These are phyloP conservation scores for Penicillium sclerotiorum DNA, from an alignment of 2,329 filamentous ascomycete genomes.

Conservation along the genomic window DNA sequence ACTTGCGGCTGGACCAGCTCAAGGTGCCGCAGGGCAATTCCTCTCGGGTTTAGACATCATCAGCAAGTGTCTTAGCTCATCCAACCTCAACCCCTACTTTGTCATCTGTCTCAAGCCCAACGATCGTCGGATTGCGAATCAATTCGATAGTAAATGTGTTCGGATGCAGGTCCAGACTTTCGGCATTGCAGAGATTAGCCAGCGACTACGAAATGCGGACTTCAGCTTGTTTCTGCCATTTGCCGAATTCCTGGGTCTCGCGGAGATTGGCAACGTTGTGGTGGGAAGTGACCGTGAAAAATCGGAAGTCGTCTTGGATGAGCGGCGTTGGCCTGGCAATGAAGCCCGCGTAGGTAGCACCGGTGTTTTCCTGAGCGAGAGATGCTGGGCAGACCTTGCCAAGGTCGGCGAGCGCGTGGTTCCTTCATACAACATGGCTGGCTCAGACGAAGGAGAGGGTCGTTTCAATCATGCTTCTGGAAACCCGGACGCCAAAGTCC, in stretches of 20 bases:
- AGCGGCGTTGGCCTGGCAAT: conserved; percentile 88
- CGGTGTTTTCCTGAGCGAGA: conserved; percentile 91
- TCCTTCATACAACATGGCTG: conserved; percentile 62
- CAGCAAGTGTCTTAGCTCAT: conserved; percentile 78
- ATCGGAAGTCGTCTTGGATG: conserved; percentile 85
- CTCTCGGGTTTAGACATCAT: conserved; percentile 86
- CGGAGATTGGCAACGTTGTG: conserved; percentile 79
- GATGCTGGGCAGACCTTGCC: conserved; percentile 90
- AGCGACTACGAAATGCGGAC: conserved; percentile 86
- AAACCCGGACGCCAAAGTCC: conserved; percentile 56
- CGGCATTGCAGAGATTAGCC: conserved; percentile 95
- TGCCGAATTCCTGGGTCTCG: conserved; percentile 87
- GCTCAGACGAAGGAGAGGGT: conserved; percentile 61
- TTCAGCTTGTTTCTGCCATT: conserved; percentile 96
- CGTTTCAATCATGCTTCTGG: conserved; percentile 57
- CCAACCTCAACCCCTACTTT: conserved; percentile 90
- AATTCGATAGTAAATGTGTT: conserved; percentile 98
- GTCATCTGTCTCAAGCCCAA: conserved; percentile 98
- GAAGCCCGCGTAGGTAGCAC: conserved; percentile 90
- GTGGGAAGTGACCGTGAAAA: conserved; percentile 93
- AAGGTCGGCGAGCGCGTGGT: conserved; percentile 67
- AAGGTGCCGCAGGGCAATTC: conserved; percentile 92
- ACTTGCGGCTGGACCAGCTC: conserved; percentile 53
- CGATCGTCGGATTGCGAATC: conserved; percentile 93
- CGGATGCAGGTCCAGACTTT: conserved; percentile 92